phyloP scores from a whole-genome alignment of 192 early-diverging fungal genomes.

The Phlyctochytrium arcticum region DNA sequence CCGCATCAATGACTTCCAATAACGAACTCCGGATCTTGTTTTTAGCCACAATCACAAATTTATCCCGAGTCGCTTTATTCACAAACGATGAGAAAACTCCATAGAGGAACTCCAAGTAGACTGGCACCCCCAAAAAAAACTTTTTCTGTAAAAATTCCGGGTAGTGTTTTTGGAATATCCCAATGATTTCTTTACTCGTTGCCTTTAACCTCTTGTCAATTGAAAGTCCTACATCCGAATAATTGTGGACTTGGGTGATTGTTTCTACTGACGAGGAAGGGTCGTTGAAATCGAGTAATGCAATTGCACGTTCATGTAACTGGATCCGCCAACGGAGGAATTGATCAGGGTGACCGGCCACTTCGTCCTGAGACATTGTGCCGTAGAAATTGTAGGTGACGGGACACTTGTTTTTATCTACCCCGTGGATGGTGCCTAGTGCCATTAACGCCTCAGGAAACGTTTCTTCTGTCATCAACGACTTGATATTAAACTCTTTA shows the following conservation, averaged over 20 bases:
- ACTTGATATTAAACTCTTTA: constrained; percentile 25
- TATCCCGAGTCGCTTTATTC: constrained; percentile 19
- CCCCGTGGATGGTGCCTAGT: constrained; percentile 20
- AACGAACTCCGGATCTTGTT: not conserved
- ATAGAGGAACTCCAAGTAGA: constrained; percentile 25
- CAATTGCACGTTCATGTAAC: constrained; percentile 33
- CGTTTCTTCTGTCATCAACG: not conserved
- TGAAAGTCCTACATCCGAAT: constrained; percentile 17
- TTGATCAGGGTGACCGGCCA: constrained; percentile 14
- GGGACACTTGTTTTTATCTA: constrained; percentile 18
- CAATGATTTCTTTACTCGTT: constrained; percentile 30
- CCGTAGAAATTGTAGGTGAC: constrained; percentile 35
- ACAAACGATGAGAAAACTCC: constrained; percentile 15
- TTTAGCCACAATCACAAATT: constrained; percentile 17
- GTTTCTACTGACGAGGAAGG: not conserved
- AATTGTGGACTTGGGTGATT: constrained; percentile 24
- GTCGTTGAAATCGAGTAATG: constrained; percentile 24
- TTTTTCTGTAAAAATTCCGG: constrained; percentile 35
- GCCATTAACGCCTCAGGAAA: constrained; percentile 9
- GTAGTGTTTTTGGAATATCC: constrained; percentile 32
- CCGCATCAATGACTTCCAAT: not conserved
- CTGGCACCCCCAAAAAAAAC: constrained; percentile 31
- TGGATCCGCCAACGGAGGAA: constrained; percentile 39
- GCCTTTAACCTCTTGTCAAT: constrained; percentile 22
- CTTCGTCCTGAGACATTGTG: constrained; percentile 1